phyloP scores from a whole-genome alignment of 139 green algal species.

The Chlorella vulgaris region DNA sequence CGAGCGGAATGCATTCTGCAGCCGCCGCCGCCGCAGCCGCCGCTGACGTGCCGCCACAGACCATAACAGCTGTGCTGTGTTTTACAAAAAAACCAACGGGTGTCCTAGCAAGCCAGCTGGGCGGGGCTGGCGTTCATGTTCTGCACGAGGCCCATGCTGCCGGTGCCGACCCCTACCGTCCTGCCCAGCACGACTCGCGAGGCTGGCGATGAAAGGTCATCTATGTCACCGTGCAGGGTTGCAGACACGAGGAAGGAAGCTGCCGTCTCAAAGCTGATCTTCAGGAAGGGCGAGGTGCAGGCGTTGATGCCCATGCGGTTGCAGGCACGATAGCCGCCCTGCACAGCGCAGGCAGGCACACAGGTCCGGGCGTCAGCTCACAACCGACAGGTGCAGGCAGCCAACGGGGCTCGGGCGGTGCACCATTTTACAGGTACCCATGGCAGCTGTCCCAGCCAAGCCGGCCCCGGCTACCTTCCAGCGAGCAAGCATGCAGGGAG shows the following conservation, averaged over 20 bases:
- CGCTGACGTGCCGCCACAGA: too few relatives aligned
- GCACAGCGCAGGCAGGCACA: not conserved
- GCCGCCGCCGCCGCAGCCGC: not conserved
- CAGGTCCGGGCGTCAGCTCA: not conserved
- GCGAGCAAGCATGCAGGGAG: too few relatives aligned
- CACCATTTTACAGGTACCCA: too few relatives aligned
- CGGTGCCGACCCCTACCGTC: conserved; percentile 75
- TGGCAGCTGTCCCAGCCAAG: too few relatives aligned
- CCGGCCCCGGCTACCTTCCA: too few relatives aligned
- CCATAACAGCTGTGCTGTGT: too few relatives aligned
- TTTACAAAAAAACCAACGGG: too few relatives aligned
- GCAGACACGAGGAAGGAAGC: conserved; percentile 92
- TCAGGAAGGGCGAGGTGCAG: conserved; percentile 87
- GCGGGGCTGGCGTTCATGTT: conserved; percentile 8
- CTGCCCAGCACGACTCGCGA: conserved; percentile 80
- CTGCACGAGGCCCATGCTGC: conserved; percentile 54
- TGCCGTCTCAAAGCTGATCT: conserved; percentile 98
- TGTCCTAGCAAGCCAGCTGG: conserved; percentile 31
- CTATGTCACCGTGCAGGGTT: conserved; percentile 74
- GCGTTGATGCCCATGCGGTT: conserved; percentile 93
- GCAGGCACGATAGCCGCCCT: conserved; percentile 85
- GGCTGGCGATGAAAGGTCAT: conserved; percentile 76
- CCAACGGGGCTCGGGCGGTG: too few relatives aligned
- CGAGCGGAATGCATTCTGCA: too few relatives aligned
- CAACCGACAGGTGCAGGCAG: too few relatives aligned